phyloP scores from a whole-genome alignment of 2,329 filamentous ascomycete genomes.

The Aspergillus spinulosporus region DNA sequence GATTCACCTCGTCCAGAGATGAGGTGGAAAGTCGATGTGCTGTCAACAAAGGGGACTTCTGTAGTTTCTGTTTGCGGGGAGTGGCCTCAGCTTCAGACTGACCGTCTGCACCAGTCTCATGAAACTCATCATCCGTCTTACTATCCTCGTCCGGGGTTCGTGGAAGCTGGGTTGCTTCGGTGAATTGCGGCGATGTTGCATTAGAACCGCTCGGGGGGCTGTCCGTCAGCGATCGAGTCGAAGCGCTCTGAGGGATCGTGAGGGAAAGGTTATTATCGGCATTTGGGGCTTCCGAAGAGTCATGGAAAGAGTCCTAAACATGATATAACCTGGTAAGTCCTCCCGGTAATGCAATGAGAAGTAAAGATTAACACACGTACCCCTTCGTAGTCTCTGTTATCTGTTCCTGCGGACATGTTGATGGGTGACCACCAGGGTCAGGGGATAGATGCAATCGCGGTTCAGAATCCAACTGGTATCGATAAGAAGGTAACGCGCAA shows the following conservation, averaged over 20 bases:
- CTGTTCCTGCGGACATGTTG: conserved; percentile 38
- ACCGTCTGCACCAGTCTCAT: conserved; percentile 29
- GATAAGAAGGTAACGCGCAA: conserved; percentile 1
- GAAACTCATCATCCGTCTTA: conserved; percentile 24
- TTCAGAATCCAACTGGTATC: conserved; percentile 9
- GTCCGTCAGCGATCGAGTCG: conserved; percentile 63
- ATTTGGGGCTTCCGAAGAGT: conserved; percentile 59
- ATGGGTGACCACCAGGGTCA: conserved; percentile 20
- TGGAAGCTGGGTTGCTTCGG: conserved; percentile 34
- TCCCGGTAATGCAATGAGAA: conserved; percentile 5
- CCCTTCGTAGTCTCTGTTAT: conserved; percentile 46
- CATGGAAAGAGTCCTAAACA: conserved; percentile 76
- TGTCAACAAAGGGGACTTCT: conserved; percentile 56
- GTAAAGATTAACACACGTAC: conserved; percentile 29
- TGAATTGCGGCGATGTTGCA: conserved; percentile 38
- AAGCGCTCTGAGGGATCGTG: conserved; percentile 44
- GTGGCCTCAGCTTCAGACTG: conserved; percentile 36
- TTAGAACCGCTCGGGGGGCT: conserved; percentile 42
- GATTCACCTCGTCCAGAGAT: conserved; percentile 66
- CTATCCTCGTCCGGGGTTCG: conserved; percentile 28
- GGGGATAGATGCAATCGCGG: conserved; percentile 3
- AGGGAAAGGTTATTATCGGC: conserved; percentile 30
- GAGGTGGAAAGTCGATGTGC: conserved; percentile 57
- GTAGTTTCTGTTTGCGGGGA: conserved; percentile 36
- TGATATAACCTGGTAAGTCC: conserved; percentile 6